Percentiles rank a stretch among this genome's conserved stretches.
Evolutionary conservation across 2,329 filamentous ascomycete genomes (phyloP).

Genomic region (Aureobasidium pullulans): DNA sequence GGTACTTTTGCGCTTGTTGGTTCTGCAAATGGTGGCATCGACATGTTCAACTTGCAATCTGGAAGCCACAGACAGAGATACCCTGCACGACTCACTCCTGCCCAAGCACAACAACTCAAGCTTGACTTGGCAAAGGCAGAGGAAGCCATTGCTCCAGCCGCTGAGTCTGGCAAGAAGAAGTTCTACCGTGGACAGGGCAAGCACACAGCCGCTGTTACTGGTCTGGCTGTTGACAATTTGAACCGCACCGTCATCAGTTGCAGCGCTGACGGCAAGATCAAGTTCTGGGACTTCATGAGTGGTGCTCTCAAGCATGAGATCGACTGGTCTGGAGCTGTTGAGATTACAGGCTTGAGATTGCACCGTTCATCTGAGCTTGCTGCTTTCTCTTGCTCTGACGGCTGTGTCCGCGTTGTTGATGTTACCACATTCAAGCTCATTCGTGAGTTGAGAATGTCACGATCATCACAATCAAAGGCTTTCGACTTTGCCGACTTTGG

Average conservation of each 20-base stretch:
- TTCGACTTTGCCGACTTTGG: slow-evolving; percentile 29
- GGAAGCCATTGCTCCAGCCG: slow-evolving; percentile 34
- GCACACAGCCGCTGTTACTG: slow-evolving; percentile 77
- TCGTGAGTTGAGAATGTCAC: slow-evolving; percentile 81
- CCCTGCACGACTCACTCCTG: slow-evolving; percentile 68
- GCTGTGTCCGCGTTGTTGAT: slow-evolving; percentile 81
- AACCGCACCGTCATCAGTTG: slow-evolving; percentile 83
- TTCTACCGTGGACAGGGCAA: slow-evolving; percentile 53
- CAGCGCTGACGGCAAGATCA: slow-evolving; percentile 82
- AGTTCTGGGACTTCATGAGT: slow-evolving; percentile 94
- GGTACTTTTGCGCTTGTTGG: slow-evolving; percentile 91
- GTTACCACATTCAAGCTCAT: slow-evolving; percentile 85
- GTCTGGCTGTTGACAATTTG: slow-evolving; percentile 79
- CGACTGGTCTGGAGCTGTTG: slow-evolving; percentile 71
- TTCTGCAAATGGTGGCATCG: slow-evolving; percentile 72
- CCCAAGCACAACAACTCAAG: slow-evolving; percentile 69
- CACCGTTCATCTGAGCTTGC: slow-evolving; percentile 78
- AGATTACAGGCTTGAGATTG: slow-evolving; percentile 70
- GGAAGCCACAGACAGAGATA: slow-evolving; percentile 82
- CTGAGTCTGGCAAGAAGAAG: slow-evolving; percentile 27
- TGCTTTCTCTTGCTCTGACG: slow-evolving; percentile 81
- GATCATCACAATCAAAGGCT: slow-evolving; percentile 20
- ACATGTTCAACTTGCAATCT: slow-evolving; percentile 96
- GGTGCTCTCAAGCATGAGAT: slow-evolving; percentile 74
- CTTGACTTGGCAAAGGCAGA: slow-evolving; percentile 46